Base-by-base conservation (phyloP, 768 basidiomycete species). In the Suillus bovinus region DNA sequence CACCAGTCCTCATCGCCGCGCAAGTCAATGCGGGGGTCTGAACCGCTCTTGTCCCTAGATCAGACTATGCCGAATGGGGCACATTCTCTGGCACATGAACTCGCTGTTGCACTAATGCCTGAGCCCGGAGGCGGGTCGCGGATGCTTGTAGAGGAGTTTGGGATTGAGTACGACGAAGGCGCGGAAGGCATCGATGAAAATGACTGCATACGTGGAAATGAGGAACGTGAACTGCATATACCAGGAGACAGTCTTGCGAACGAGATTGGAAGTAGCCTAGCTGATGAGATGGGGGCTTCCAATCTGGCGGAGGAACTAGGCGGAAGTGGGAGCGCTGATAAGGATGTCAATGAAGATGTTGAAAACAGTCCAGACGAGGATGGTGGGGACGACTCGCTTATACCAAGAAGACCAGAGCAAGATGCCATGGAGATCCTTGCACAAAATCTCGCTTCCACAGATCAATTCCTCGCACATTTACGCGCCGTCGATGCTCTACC, bases 131-230 rank as follows among this genome's bases (percentile, higher is more conserved):
- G 84, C 31, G 49, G 74, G 29, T 93, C 91, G 27, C 89, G 86
- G 72, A 74, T 93, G 36, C 80, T 94, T 6, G 90, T 90, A 14
- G 93, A 94, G 75, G 93, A 94, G 74, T 91, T 94, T 65, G 93
- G 93, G 11, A 88, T 94, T 64, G 93, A 94, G 70, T 93, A 90
- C 66, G 93, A 94, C 64, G 91, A 93, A 71, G 91, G 90, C 50
- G 90, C 89, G 33, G 90, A 93, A 75, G 90, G 89, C 42, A 90
- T 89, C 61, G 92, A 90, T 70, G 84, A 84, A 38, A 64, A 70
- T 4, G 64, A 65, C 17, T 49, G 71, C 22, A 65, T 74, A 8
- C 74, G 77, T 24, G 72, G 76, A 41, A 65, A 68, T 34, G 69
- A 76, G 14, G 77, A 75, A 47, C 62, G 67, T 34, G 69, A 72